Conservation (phyloP, 192 early-diverging fungal genomes). For the Podila clonocystis region DNA sequence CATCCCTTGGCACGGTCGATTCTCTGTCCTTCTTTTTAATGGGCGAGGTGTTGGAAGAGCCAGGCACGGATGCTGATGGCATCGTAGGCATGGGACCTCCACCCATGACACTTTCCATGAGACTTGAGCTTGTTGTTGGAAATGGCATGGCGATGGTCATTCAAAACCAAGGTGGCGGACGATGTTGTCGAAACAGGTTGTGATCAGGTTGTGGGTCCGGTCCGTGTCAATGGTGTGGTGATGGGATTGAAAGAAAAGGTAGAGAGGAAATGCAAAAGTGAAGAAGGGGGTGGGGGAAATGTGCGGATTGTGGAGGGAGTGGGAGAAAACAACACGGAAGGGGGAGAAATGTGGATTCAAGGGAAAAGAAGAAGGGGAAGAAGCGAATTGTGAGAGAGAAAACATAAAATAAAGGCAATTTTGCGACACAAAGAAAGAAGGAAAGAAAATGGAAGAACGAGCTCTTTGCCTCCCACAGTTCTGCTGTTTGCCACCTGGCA, state of each 20-base stretch:
- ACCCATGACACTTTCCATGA: constrained; percentile 43
- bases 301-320: neutral
- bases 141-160: constrained; percentile 16
- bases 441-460: too few species aligned
- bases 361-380: neutral
- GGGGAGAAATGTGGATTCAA: neutral
- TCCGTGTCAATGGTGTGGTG: too few species aligned
- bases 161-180: too few species aligned
- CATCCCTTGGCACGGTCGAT: neutral
- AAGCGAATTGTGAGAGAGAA: too few species aligned
- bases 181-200: neutral
- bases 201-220: neutral
- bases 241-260: neutral
- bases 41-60: neutral
- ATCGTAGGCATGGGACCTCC: neutral
- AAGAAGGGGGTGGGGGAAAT: neutral
- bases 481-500: too few species aligned
- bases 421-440: too few species aligned
- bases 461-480: too few species aligned
- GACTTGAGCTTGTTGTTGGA: constrained; percentile 16
- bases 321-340: neutral
- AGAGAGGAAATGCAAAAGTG: neutral
- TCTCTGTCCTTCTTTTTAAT: constrained; percentile 6
- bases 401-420: too few species aligned
- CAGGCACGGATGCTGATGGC: neutral